Evolutionary conservation across 2,329 filamentous ascomycete species (phyloP), one percentile per base, ranked within the genome.

Genomic region (Diatrype stigma): DNA sequence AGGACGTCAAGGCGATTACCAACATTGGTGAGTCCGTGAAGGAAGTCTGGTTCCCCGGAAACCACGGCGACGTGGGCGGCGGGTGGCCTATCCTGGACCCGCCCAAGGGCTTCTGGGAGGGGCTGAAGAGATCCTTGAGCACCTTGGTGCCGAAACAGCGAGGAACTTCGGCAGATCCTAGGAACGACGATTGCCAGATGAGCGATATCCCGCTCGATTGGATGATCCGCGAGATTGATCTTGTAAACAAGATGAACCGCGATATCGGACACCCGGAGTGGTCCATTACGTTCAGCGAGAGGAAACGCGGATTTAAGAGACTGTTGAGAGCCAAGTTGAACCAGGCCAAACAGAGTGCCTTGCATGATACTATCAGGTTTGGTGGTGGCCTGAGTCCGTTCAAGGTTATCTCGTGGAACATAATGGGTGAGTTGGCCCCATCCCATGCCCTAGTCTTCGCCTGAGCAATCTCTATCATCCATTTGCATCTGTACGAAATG

Each of bases 31-130:
- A 76, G 28, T 71, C 76, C 48, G 66, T 78, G 51, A 73, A 73
- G 45, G 78, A 81, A 54, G 75, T 81, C 42, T 81, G 78, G 76
- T 81, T 81, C 54, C 72, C 78, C 0, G 79, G 79, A 1, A 74
- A 74, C 49, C 79, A 81, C 50, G 73, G 73, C 10, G 77, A 81
- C 48, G 70, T 81, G 10, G 79, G 79, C 2, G 79, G 79, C 1
- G 79, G 79, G 0, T 81, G 77, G 73, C 69, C 70, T 0, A 66
- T 70, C 8, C 58, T 61, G 6, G 60, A 61, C 4, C 54, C 59
- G 12, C 49, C 63, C 2, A 63, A 63, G 57, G 67, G 61, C 0
- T 42, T 67, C 23, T 70, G 67, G 69, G 57, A 69, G 45, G 59
- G 61, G 1, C 45, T 74, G 52, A 69, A 64, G 57, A 68, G 67